These are phyloP conservation scores for Saccharomycopsis oosterbeekiorum DNA, from an alignment of 805 yeast genomes.

Conservation along the genomic window DNA sequence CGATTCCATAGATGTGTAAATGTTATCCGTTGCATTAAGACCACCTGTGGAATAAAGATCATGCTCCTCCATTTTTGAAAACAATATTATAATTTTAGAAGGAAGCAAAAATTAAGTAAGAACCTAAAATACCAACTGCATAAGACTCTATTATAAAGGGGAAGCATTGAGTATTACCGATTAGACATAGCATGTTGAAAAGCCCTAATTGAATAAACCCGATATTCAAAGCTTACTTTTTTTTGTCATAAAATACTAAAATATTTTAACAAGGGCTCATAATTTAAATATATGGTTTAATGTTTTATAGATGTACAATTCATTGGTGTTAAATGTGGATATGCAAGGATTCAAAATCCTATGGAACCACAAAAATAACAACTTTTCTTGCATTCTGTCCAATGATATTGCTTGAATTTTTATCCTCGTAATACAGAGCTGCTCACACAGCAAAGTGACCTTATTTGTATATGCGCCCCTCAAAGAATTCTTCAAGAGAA, in stretches of 20 bases:
- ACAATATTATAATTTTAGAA: not conserved
- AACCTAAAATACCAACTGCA: too few species aligned
- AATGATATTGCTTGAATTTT: not conserved
- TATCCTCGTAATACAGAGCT: not conserved
- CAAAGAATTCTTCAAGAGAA: not conserved
- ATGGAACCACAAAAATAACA: too few species aligned
- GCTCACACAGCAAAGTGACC: not conserved
- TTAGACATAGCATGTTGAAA: not conserved
- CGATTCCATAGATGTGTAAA: not conserved
- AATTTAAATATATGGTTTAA: too few species aligned
- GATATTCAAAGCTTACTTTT: too few species aligned
- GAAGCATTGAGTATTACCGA: not conserved
- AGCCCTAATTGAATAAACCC: not conserved
- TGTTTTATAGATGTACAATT: too few species aligned
- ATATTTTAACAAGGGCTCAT: not conserved
- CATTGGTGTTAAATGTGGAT: too few species aligned
- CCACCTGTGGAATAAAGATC: not conserved
- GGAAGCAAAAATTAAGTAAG: not conserved
- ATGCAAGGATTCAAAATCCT: too few species aligned
- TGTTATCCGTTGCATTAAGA: not conserved
- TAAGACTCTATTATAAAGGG: too few species aligned
- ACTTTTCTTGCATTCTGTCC: not conserved
- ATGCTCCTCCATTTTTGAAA: not conserved
- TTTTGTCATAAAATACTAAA: too few species aligned
- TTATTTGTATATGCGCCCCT: not conserved